Conservation (phyloP, 192 early-diverging fungal species). For the Umbelopsis isabellina region DNA sequence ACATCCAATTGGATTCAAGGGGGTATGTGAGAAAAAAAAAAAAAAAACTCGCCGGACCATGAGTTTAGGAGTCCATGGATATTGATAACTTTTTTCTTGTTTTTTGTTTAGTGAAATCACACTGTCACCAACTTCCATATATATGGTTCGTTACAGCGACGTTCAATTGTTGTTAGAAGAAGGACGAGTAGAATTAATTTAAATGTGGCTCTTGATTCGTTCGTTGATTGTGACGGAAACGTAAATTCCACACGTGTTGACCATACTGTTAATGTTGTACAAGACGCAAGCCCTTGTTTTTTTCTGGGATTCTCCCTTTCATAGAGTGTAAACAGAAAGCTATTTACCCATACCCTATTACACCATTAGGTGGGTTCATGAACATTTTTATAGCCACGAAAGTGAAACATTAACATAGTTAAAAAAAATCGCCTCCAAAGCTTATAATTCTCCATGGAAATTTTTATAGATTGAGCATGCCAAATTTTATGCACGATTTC, state of each 20-base stretch:
- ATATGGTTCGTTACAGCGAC: conserved; percentile 56
- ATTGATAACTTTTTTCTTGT: neutral
- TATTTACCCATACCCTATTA: too few relatives aligned
- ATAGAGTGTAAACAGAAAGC: too few relatives aligned
- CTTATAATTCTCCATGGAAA: too few relatives aligned
- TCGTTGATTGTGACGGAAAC: neutral
- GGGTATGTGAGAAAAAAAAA: conserved; percentile 2
- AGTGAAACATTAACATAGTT: too few relatives aligned
- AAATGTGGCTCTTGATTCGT: conserved; percentile 18
- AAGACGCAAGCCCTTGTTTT: neutral
- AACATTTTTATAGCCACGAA: too few relatives aligned
- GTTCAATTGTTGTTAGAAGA: conserved; percentile 47
- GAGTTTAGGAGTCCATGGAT: neutral
- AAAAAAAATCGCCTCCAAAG: too few relatives aligned
- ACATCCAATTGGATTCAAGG: conserved; percentile 44
- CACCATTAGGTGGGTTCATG: too few relatives aligned
- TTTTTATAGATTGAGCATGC: too few relatives aligned
- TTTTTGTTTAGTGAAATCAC: conserved; percentile 11
- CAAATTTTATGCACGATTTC: too few relatives aligned
- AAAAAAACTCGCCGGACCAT: neutral
- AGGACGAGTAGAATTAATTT: conserved; percentile 58
- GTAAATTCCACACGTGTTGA: conserved; percentile 19
- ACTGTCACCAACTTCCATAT: conserved; percentile 30
- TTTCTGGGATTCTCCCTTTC: neutral
- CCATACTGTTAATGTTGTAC: conserved; percentile 6